phyloP scores from a whole-genome alignment of 2,329 filamentous ascomycete genomes.

The Hypoxylon sp. region DNA sequence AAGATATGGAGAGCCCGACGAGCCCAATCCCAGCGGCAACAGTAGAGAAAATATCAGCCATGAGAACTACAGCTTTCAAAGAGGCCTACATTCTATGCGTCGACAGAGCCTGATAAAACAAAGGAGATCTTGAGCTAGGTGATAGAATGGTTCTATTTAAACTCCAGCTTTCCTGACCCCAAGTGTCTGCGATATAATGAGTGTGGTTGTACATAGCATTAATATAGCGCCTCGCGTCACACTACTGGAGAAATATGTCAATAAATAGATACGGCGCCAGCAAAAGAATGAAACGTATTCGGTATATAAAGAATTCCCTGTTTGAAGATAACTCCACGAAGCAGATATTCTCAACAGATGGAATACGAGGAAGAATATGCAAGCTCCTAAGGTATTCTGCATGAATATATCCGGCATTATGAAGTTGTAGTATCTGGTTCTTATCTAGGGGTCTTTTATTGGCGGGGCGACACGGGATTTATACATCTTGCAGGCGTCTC shows the following conservation, averaged over 20 bases:
- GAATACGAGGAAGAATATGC: neutral
- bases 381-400: neutral
- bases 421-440: neutral
- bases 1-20: neutral
- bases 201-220: neutral
- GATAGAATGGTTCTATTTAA: neutral
- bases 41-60: neutral
- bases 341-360: neutral
- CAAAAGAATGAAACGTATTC: neutral
- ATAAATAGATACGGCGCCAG: neutral
- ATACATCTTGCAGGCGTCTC: neutral
- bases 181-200: neutral
- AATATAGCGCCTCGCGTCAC: neutral
- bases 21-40: neutral
- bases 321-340: neutral
- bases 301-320: neutral
- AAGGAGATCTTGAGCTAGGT: neutral
- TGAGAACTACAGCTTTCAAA: neutral
- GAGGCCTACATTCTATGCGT: neutral
- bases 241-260: neutral
- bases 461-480: neutral
- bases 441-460: neutral
- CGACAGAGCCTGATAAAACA: neutral
- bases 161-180: neutral
- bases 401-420: neutral